Percentiles rank a stretch among this genome's conserved stretches.
phyloP scores from a whole-genome alignment of 306 rosid genomes.

The Pachyrhizus erosus region DNA sequence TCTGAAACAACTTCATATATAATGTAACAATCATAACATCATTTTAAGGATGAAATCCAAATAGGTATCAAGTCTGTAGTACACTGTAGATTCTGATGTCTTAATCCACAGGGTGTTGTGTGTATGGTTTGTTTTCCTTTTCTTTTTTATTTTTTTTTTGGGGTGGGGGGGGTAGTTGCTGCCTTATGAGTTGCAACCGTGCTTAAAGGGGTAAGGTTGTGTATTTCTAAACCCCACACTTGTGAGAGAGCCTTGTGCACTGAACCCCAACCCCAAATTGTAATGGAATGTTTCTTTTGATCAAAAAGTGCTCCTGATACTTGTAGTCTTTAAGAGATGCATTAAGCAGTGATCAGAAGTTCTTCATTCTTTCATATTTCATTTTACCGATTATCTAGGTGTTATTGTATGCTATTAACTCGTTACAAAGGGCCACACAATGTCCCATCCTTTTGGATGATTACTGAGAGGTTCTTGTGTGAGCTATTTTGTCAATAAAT shows the following conservation, averaged over 20 bases:
- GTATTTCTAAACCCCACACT: neutral
- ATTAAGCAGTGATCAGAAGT: neutral
- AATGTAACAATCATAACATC: slow-evolving; percentile 4
- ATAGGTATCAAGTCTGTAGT: slow-evolving; percentile 24
- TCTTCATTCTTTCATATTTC: neutral
- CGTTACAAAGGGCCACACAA: neutral
- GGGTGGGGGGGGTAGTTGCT: neutral
- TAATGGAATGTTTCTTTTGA: neutral
- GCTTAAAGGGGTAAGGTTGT: neutral
- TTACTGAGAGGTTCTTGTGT: slow-evolving; percentile 8
- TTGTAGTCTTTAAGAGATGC: neutral
- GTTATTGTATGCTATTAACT: slow-evolving; percentile 12
- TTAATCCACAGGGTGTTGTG: slow-evolving; percentile 5
- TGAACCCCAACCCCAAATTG: neutral
- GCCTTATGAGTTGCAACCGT: neutral
- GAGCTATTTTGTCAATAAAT: neutral
- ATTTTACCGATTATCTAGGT: slow-evolving; percentile 9
- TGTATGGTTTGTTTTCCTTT: neutral
- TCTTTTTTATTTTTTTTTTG: neutral
- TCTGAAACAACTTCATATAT: neutral
- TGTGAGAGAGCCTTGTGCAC: neutral
- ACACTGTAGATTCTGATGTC: slow-evolving; percentile 8
- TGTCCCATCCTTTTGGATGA: slow-evolving; percentile 21
- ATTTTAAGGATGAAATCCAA: slow-evolving; percentile 21
- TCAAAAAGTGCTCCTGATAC: neutral